Evolutionary conservation across 257 asterid species (phyloP).

Genomic region (Gynochthodes officinalis): DNA sequence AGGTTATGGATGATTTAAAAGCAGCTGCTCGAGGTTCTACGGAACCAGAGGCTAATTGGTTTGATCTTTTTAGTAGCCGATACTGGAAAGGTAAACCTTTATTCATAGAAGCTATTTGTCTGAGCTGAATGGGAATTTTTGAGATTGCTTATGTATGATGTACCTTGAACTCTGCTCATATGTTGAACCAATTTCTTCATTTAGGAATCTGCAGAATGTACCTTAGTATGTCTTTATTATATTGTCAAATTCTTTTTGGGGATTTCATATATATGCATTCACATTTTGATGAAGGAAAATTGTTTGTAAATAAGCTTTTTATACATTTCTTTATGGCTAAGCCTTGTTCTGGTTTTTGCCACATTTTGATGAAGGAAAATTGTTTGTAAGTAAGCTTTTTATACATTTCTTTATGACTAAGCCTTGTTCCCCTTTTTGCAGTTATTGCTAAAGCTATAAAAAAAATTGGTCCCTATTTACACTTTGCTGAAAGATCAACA

Average conservation of each 20-base stretch:
- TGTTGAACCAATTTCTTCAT: background rate
- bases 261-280: background rate
- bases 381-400: background rate
- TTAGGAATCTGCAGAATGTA: background rate
- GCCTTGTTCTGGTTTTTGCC: too few species aligned
- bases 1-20: conserved; percentile 76
- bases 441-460: background rate
- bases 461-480: background rate
- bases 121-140: background rate
- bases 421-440: background rate
- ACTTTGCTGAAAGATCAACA: background rate
- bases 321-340: background rate
- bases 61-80: conserved; percentile 89
- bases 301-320: background rate
- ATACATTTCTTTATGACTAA: background rate
- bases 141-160: conserved; percentile 4
- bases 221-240: background rate
- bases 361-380: background rate
- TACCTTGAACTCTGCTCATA: background rate
- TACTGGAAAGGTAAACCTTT: conserved; percentile 72
- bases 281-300: background rate
- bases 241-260: background rate
- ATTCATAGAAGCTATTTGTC: background rate
- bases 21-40: conserved; percentile 69
- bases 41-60: conserved; percentile 92